Evolutionary conservation across 2,329 filamentous ascomycete genomes (phyloP).

Genomic region (Didymella exigua): DNA sequence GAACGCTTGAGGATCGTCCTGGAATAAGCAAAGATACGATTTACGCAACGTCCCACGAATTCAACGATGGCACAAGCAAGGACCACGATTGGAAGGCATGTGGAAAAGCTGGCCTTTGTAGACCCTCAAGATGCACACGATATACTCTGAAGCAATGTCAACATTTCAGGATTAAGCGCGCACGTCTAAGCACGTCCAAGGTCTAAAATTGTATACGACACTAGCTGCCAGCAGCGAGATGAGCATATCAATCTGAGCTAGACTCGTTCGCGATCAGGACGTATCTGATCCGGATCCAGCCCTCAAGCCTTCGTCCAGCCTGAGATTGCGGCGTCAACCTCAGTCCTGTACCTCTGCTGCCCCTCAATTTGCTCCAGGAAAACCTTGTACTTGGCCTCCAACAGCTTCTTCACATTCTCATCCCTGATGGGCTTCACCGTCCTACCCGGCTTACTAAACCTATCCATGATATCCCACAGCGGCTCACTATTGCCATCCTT

Average conservation of each 20-base stretch:
- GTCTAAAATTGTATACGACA: no score
- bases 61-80: background rate
- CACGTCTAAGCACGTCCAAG: no score
- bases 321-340: constrained; percentile 67
- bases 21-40: background rate
- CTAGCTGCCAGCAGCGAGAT: background rate
- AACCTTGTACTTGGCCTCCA: constrained; percentile 91
- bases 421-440: constrained; percentile 77
- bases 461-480: constrained; percentile 96
- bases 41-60: background rate
- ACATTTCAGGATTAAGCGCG: no score
- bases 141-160: no score
- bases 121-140: no score
- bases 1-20: background rate
- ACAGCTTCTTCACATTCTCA: constrained; percentile 74
- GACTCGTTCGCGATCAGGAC: background rate
- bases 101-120: background rate
- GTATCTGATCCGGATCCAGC: background rate
- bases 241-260: background rate
- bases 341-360: constrained; percentile 80
- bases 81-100: background rate
- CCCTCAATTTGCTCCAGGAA: constrained; percentile 90
- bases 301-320: constrained; percentile 33
- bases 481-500: constrained; percentile 79
- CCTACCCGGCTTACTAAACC: constrained; percentile 92